Evolutionary conservation across 2,329 filamentous ascomycete genomes (phyloP).

Genomic region (Hymenoscyphus linearis): DNA sequence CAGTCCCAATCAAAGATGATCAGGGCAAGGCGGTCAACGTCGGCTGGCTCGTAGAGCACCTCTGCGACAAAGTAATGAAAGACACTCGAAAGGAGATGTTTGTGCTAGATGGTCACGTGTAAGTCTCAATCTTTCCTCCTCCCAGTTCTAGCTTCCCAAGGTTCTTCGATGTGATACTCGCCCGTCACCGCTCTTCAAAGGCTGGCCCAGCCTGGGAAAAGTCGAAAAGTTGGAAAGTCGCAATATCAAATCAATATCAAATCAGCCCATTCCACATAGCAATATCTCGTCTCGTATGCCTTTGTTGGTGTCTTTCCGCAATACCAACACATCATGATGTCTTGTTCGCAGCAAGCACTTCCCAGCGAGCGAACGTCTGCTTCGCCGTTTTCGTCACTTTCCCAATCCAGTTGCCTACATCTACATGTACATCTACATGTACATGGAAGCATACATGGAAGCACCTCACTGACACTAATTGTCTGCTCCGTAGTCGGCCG

Average conservation of each 20-base stretch:
- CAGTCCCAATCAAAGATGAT: constrained; percentile 58
- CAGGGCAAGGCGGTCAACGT: constrained; percentile 61
- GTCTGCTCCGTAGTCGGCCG: constrained; percentile 60
- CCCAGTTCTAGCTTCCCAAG: too few species aligned
- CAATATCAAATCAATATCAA: constrained; percentile 1
- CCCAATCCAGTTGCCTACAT: background rate
- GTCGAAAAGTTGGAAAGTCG: too few species aligned
- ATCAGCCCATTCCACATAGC: constrained; percentile 15
- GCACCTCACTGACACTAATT: constrained; percentile 22
- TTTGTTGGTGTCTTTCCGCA: constrained; percentile 5
- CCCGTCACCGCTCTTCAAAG: constrained; percentile 14
- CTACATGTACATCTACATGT: too few species aligned
- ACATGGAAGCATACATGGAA: background rate
- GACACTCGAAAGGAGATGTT: constrained; percentile 85
- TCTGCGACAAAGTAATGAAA: constrained; percentile 79
- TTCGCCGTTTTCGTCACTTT: constrained; percentile 8
- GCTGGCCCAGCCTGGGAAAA: background rate
- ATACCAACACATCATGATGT: constrained; percentile 16
- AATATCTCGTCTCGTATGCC: constrained; percentile 7
- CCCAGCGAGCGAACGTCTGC: constrained; percentile 7
- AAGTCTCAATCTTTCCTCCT: constrained; percentile 44
- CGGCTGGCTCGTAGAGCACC: constrained; percentile 69
- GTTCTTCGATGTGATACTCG: background rate
- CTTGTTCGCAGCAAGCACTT: constrained; percentile 10
- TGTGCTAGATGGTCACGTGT: constrained; percentile 83